These are phyloP conservation scores for Pseudocercospora musae DNA, from an alignment of 2,329 filamentous ascomycete genomes.

Conservation along the genomic window DNA sequence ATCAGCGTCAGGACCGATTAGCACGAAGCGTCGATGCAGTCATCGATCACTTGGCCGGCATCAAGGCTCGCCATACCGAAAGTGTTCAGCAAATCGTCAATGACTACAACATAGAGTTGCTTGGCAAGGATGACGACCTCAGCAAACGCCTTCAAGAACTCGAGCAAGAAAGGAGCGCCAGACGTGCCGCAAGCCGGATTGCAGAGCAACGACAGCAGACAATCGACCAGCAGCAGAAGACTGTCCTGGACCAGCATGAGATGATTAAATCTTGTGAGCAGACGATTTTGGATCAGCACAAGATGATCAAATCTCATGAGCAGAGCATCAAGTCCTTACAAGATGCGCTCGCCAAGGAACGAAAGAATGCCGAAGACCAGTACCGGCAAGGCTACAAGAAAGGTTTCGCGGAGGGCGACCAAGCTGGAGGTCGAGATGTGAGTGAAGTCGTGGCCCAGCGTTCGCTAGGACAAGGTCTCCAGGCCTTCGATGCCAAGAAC, in stretches of 20 bases:
- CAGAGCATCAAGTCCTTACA: constrained; percentile 2
- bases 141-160: neutral
- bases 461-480: neutral
- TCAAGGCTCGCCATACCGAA: neutral
- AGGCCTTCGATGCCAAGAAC: neutral
- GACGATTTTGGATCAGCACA: neutral
- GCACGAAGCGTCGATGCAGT: neutral
- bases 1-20: neutral
- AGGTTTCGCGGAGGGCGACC: neutral
- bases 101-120: neutral
- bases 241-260: neutral
- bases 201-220: neutral
- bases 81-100: neutral
- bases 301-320: neutral
- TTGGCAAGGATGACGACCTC: neutral
- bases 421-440: neutral
- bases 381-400: neutral
- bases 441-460: neutral
- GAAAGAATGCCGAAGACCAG: neutral
- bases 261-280: neutral
- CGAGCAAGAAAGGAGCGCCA: neutral
- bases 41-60: neutral
- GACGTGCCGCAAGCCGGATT: neutral
- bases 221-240: neutral
- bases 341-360: neutral